Percentiles rank a stretch among this genome's conserved stretches.
Evolutionary conservation across 441 rosid species (phyloP).

Genomic region (Erodium texanum): DNA sequence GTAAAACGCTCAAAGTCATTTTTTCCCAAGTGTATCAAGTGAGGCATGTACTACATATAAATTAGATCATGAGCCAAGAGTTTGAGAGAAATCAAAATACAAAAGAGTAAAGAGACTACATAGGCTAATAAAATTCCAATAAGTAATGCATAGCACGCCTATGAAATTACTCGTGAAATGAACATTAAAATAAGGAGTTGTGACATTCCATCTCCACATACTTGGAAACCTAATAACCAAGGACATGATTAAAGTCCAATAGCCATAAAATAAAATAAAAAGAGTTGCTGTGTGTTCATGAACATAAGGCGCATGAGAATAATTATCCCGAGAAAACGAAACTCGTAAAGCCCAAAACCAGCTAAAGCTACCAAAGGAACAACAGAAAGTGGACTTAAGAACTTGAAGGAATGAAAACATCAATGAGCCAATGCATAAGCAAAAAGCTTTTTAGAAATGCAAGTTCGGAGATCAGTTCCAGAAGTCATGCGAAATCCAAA

Average conservation of each 20-base stretch:
- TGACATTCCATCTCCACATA: slow-evolving; percentile 96
- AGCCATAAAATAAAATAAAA: background rate
- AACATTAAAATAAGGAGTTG: slow-evolving; percentile 63
- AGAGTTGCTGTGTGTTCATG: background rate
- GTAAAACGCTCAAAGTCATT: slow-evolving; percentile 61
- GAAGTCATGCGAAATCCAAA: no score
- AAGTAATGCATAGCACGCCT: slow-evolving; percentile 8
- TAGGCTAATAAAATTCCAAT: background rate
- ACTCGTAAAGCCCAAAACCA: slow-evolving; percentile 86
- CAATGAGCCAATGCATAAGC: background rate
- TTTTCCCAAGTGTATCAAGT: slow-evolving; percentile 46
- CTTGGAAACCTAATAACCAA: slow-evolving; percentile 60
- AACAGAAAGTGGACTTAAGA: slow-evolving; percentile 77
- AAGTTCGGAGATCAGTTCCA: no score
- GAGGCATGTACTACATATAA: slow-evolving; percentile 73
- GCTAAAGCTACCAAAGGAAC: slow-evolving; percentile 74
- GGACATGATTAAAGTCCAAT: slow-evolving; percentile 18
- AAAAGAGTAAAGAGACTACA: no score
- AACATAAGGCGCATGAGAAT: background rate
- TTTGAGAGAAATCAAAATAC: background rate
- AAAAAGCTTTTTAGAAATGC: no score
- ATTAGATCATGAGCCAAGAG: background rate
- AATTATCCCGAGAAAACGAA: slow-evolving; percentile 88
- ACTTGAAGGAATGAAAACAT: slow-evolving; percentile 36
- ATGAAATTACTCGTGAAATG: slow-evolving; percentile 63